phyloP scores from a whole-genome alignment of 23 red algal species.

The Gracilaria gracilis region DNA sequence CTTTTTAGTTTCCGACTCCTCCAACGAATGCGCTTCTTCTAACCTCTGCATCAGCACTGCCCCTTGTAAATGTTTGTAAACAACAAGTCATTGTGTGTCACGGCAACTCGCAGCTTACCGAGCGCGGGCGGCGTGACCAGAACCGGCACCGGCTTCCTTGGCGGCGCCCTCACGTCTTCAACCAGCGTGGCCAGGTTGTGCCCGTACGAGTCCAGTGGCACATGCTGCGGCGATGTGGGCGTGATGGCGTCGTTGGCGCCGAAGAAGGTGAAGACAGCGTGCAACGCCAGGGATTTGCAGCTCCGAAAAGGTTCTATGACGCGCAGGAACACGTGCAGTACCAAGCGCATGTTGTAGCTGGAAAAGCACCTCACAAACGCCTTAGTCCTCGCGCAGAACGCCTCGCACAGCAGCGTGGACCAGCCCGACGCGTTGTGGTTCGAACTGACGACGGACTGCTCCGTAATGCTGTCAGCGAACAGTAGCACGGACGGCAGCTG shows the following conservation, averaged over 20 bases:
- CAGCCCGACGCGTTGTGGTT: constrained; percentile 47
- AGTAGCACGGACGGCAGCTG: constrained; percentile 42
- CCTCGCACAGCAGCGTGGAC: constrained; percentile 41
- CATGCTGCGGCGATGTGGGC: constrained; percentile 36
- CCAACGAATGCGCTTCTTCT: too few relatives aligned
- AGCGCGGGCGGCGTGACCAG: constrained; percentile 62
- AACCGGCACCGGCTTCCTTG: constrained; percentile 37
- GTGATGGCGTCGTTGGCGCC: constrained; percentile 75
- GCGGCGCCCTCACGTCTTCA: constrained; percentile 13
- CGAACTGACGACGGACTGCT: constrained; percentile 19
- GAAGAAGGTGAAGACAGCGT: constrained; percentile 64
- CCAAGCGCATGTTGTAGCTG: constrained; percentile 73
- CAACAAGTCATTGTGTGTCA: too few relatives aligned
- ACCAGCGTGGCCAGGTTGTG: constrained; percentile 64
- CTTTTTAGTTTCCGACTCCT: too few relatives aligned
- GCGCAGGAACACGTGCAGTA: constrained; percentile 61
- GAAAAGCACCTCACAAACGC: constrained; percentile 69
- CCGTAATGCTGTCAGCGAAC: constrained; percentile 71
- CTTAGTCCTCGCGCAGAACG: constrained; percentile 29
- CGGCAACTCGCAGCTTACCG: background rate
- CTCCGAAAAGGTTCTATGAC: background rate
- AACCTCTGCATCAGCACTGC: too few relatives aligned
- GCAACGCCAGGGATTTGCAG: background rate
- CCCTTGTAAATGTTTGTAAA: too few relatives aligned
- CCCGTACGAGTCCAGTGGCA: constrained; percentile 61